phyloP scores from a whole-genome alignment of 1,139 yeast genomes.

The Schizosaccharomyces versatilis region DNA sequence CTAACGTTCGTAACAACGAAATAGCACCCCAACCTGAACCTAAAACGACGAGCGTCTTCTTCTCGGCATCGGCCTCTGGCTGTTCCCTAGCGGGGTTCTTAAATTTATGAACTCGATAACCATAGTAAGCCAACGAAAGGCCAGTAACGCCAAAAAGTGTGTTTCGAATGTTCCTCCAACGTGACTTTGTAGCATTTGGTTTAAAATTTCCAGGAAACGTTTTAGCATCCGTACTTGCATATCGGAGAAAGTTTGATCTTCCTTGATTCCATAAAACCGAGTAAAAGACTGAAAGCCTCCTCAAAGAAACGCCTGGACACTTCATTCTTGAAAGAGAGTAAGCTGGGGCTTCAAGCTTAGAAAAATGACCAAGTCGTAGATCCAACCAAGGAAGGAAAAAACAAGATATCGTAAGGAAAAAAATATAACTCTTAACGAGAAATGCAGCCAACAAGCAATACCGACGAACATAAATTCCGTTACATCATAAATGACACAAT shows the following conservation, averaged over 20 bases:
- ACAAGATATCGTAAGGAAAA: too few relatives aligned
- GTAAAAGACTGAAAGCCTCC: not conserved
- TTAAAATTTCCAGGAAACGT: slow-evolving; percentile 37
- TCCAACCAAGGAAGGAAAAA: too few relatives aligned
- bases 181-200: slow-evolving; percentile 47
- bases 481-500: too few relatives aligned
- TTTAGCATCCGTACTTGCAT: slow-evolving; percentile 13
- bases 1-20: slow-evolving; percentile 52
- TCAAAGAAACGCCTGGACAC: too few relatives aligned
- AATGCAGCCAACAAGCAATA: too few relatives aligned
- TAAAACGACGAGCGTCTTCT: slow-evolving; percentile 69
- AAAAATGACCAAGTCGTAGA: not conserved
- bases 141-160: slow-evolving; percentile 19
- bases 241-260: too few relatives aligned
- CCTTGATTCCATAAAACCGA: not conserved
- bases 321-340: not conserved
- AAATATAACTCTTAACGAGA: too few relatives aligned
- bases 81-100: slow-evolving; percentile 21
- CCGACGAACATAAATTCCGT: too few relatives aligned
- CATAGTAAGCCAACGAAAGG: slow-evolving; percentile 15
- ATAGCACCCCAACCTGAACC: slow-evolving; percentile 90
- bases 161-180: slow-evolving; percentile 55
- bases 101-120: slow-evolving; percentile 16
- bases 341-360: not conserved
- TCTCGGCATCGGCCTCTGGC: slow-evolving; percentile 28